Conservation (phyloP, 805 yeast genomes). For the Saccharomycopsis sp. region DNA sequence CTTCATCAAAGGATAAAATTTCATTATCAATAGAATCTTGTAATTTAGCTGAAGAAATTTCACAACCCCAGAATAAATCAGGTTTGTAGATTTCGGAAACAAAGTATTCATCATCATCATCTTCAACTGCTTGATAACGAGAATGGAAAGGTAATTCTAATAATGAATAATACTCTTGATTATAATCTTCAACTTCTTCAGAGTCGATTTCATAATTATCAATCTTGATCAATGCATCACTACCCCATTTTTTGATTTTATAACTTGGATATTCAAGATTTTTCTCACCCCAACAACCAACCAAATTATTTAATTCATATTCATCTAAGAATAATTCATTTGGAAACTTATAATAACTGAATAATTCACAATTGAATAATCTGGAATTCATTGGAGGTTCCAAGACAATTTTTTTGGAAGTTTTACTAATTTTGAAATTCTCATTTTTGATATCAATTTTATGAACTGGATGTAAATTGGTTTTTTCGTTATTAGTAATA, state of each 20-base stretch:
- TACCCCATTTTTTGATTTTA: conserved; percentile 29
- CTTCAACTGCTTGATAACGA: conserved; percentile 11
- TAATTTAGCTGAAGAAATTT: conserved; percentile 3
- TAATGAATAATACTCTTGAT: conserved; percentile 3
- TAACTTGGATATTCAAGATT: conserved; percentile 36
- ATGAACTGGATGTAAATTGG: conserved; percentile 17
- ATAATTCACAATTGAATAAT: conserved; percentile 25
- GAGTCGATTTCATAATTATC: not conserved
- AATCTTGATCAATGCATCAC: conserved; percentile 23
- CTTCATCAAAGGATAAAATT: conserved; percentile 1
- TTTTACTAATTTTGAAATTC: not conserved
- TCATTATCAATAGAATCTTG: not conserved
- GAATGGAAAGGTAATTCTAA: conserved; percentile 14
- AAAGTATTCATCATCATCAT: not conserved
- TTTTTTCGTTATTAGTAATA: conserved; percentile 1
- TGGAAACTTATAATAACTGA: conserved; percentile 29
- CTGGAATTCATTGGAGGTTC: conserved; percentile 17
- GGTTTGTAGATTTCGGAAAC: conserved; percentile 11
- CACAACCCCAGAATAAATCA: conserved; percentile 18
- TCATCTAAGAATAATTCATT: conserved; percentile 29
- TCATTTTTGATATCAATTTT: conserved; percentile 3
- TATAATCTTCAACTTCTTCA: not conserved
- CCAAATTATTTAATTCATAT: conserved; percentile 26
- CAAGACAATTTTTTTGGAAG: conserved; percentile 3
- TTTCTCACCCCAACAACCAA: conserved; percentile 33